phyloP scores from a whole-genome alignment of 495 filamentous ascomycete genomes.

The Neurospora terricola region DNA sequence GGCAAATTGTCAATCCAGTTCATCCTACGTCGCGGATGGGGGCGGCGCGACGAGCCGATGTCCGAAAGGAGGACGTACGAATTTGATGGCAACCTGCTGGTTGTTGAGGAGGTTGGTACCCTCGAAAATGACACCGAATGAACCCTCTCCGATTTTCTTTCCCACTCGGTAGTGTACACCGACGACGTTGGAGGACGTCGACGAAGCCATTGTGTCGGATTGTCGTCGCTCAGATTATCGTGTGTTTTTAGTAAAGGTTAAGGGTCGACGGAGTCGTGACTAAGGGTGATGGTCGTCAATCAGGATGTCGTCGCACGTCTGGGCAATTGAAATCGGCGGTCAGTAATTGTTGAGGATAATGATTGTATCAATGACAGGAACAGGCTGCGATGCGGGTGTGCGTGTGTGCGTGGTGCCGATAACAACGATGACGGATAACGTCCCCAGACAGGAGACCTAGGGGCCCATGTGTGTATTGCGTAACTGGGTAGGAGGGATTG shows the following conservation, averaged over 20 bases:
- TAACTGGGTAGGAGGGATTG: not conserved
- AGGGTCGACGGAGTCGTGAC: not conserved
- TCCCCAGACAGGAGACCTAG: not conserved
- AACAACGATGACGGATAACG: not conserved
- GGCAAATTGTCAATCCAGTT: not conserved
- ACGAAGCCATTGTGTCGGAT: slow-evolving; percentile 64
- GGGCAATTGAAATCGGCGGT: not conserved
- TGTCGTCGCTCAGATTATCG: not conserved
- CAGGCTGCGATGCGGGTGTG: not conserved
- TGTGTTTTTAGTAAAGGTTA: not conserved
- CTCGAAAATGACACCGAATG: slow-evolving; percentile 98
- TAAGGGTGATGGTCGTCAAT: not conserved
- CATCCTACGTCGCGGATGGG: not conserved
- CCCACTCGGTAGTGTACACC: slow-evolving; percentile 98
- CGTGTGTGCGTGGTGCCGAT: not conserved
- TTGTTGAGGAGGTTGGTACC: slow-evolving; percentile 98
- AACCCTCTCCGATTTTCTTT: slow-evolving; percentile 99
- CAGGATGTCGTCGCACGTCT: not conserved
- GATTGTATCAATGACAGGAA: not conserved
- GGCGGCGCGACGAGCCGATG: not conserved
- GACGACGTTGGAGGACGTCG: slow-evolving; percentile 86
- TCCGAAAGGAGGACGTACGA: slow-evolving; percentile 51
- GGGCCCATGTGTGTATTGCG: not conserved
- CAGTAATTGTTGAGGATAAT: not conserved
- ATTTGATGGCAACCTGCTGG: slow-evolving; percentile 99